Conservation (phyloP, 164 flowering plant species). For the Warburgia ugandensis region DNA sequence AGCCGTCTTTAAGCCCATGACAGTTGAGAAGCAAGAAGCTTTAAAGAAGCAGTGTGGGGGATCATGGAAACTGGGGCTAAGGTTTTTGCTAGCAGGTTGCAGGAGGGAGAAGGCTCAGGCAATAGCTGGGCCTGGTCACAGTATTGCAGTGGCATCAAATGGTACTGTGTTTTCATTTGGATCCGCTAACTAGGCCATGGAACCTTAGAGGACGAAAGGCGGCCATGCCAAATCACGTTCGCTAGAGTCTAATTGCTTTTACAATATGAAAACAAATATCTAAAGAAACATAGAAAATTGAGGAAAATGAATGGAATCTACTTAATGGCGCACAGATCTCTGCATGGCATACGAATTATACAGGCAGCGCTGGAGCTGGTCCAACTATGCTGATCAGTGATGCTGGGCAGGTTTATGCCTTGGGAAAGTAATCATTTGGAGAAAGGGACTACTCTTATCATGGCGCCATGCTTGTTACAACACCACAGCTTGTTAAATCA, state of each 20-base stretch:
- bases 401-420: slow-evolving; percentile 75
- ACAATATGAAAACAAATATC: slow-evolving; percentile 3
- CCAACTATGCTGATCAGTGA: slow-evolving; percentile 94
- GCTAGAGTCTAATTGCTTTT: neutral
- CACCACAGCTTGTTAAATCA: slow-evolving; percentile 76
- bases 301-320: too few species aligned
- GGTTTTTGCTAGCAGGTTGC: slow-evolving; percentile 80
- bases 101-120: slow-evolving; percentile 88
- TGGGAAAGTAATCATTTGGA: slow-evolving; percentile 91
- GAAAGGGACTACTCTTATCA: slow-evolving; percentile 68
- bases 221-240: slow-evolving; percentile 82
- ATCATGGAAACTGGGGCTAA: slow-evolving; percentile 89
- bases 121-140: slow-evolving; percentile 94
- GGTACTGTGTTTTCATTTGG: slow-evolving; percentile 88
- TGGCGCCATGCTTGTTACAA: slow-evolving; percentile 51
- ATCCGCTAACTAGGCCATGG: slow-evolving; percentile 96
- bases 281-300: too few species aligned
- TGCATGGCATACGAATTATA: slow-evolving; percentile 86
- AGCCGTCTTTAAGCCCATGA: slow-evolving; percentile 86
- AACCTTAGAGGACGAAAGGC: slow-evolving; percentile 61
- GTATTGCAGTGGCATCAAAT: slow-evolving; percentile 75
- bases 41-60: slow-evolving; percentile 83
- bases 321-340: slow-evolving; percentile 49
- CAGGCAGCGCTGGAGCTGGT: slow-evolving; percentile 95
- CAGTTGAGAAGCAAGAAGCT: slow-evolving; percentile 37